These are phyloP conservation scores for Blastocystis sp. DNA, from an alignment of 352 stramenopile genomes.

Conservation along the genomic window DNA sequence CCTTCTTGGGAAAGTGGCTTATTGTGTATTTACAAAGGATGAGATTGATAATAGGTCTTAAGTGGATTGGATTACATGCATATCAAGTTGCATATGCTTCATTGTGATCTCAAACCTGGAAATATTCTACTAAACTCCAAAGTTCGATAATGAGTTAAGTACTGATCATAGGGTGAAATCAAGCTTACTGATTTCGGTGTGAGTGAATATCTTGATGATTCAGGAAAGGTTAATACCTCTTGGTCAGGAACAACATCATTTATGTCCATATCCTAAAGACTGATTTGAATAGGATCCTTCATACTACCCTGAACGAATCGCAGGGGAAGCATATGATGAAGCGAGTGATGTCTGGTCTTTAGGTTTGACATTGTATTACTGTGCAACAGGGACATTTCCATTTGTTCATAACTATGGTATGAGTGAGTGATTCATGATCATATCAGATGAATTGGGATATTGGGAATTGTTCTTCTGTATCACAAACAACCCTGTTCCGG, in stretches of 20 bases:
- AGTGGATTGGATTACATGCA: slow-evolving; percentile 65
- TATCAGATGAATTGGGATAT: slow-evolving; percentile 5
- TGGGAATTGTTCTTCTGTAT: slow-evolving; percentile 55
- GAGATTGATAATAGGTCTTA: slow-evolving; percentile 30
- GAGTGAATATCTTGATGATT: background rate
- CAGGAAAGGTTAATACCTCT: background rate
- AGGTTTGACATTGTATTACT: background rate
- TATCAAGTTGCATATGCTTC: slow-evolving; percentile 63
- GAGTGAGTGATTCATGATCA: no score
- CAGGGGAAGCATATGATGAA: background rate
- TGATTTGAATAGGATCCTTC: background rate
- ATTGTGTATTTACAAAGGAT: background rate
- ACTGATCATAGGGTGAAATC: slow-evolving; percentile 2
- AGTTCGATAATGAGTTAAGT: background rate
- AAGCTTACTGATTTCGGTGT: slow-evolving; percentile 60
- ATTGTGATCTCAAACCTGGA: slow-evolving; percentile 66
- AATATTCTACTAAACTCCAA: slow-evolving; percentile 65
- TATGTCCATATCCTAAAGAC: slow-evolving; percentile 29
- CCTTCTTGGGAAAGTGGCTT: background rate
- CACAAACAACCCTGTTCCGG: background rate
- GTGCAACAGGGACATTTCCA: background rate
- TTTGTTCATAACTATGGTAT: background rate
- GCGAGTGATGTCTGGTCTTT: slow-evolving; percentile 46
- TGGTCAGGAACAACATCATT: slow-evolving; percentile 28
- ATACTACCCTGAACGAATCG: slow-evolving; percentile 23